A percentile compares a stretch with the other conserved stretches of the same genome.
Evolutionary conservation across 495 filamentous ascomycete genomes (phyloP).

Genomic region (Penicillium simplicissimum): DNA sequence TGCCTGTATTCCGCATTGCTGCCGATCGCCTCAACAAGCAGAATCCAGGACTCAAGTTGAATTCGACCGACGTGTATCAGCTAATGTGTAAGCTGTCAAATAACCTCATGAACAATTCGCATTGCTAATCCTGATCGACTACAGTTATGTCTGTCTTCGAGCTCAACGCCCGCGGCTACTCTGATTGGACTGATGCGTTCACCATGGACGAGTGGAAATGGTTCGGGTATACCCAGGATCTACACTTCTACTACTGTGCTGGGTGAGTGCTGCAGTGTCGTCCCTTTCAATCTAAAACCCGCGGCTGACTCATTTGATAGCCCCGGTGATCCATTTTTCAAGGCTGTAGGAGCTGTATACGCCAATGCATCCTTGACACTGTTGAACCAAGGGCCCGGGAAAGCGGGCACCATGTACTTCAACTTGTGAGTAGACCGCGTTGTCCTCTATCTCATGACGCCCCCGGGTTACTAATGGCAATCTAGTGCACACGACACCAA

Average conservation of each 20-base stretch:
- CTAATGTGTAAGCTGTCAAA: slow-evolving; percentile 22
- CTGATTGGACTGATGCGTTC: slow-evolving; percentile 55
- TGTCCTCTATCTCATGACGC: neutral
- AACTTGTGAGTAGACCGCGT: slow-evolving; percentile 45
- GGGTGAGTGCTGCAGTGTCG: slow-evolving; percentile 26
- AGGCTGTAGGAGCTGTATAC: slow-evolving; percentile 55
- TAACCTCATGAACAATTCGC: neutral
- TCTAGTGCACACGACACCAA: slow-evolving; percentile 55
- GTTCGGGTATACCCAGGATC: slow-evolving; percentile 55
- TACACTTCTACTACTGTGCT: slow-evolving; percentile 56
- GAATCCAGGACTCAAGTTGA: slow-evolving; percentile 24
- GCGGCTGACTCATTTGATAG: slow-evolving; percentile 9
- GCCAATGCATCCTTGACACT: slow-evolving; percentile 52
- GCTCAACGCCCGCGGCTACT: slow-evolving; percentile 47
- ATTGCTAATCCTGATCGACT: neutral
- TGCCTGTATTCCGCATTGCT: slow-evolving; percentile 23
- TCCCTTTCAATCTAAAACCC: neutral
- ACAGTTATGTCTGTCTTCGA: slow-evolving; percentile 54
- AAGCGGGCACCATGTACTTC: slow-evolving; percentile 49
- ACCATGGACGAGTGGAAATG: slow-evolving; percentile 51
- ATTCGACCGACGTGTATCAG: slow-evolving; percentile 20
- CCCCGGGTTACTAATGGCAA: neutral
- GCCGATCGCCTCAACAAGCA: slow-evolving; percentile 30
- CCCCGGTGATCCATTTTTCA: slow-evolving; percentile 42
- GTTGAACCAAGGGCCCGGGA: slow-evolving; percentile 43